Base-by-base conservation (phyloP, 306 rosid genomes). In the Trichosanthes cucumerina region DNA sequence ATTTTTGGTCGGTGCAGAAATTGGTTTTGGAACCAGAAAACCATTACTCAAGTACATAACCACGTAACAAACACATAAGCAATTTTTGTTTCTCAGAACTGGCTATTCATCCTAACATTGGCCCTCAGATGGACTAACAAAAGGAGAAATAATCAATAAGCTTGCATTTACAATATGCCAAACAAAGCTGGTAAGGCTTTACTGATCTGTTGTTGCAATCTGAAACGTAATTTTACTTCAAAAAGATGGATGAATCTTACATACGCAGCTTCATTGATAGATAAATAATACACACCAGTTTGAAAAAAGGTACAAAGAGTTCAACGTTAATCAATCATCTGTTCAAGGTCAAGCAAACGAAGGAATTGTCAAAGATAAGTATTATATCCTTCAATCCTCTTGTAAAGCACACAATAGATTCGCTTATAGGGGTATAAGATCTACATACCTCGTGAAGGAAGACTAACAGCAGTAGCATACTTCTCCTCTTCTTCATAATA, bases 401-500 rank as follows among this genome's bases (percentile, higher is more conserved):
- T n/a, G 46, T 44, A 70, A 10, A 70, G 76, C 46, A 5, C 46
- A 5, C 18, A 8, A 21, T 43, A 70, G n/a, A 41, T 38, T 69
- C 18, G 23, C 19, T 39, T 70, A 8, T 70, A 8, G 38, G 56
- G 38, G 19, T 50, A 18, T 4, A 75, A 9, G 54, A 54, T 21
- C 60, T 60, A 82, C 90, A 62, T 83, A 92, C 96, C 97, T 87
- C 85, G 83, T 6, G 91, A 84, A 78, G 88, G 79, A 62, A 70
- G 88, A 85, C 64, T 34, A 65, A 60, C 62, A 80, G 84, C 73
- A 75, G 90, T 74, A 78, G 92, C 84, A 81, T 93, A 93, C 49
- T 83, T 91, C 88, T 88, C 89, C 86, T 94, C 98, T 88, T 94
- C 98, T 90, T 90, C 94, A 77, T 94, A 94, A 70, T 94, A 94